phyloP scores from a whole-genome alignment of 2,329 filamentous ascomycete genomes.

The Plectosphaerella plurivora region DNA sequence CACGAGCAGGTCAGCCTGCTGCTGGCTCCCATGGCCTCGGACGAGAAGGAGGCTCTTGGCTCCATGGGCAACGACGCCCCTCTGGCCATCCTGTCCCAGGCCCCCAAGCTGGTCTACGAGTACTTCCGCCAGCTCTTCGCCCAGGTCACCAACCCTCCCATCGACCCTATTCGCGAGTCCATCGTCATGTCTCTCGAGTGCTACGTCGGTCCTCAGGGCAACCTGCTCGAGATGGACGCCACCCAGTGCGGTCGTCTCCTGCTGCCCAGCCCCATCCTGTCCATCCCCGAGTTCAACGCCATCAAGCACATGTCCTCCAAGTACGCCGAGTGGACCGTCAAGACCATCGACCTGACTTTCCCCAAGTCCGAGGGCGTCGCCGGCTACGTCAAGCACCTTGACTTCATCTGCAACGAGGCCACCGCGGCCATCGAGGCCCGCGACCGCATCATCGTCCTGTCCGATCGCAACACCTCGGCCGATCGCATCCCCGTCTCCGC shows the following conservation, averaged over 20 bases:
- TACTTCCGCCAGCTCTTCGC: slow-evolving; percentile 98
- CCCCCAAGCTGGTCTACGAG: slow-evolving; percentile 84
- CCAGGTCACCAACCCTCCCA: slow-evolving; percentile 95
- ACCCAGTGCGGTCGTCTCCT: slow-evolving; percentile 83
- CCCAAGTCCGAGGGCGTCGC: slow-evolving; percentile 76
- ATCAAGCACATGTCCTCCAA: slow-evolving; percentile 71
- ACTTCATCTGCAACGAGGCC: slow-evolving; percentile 80
- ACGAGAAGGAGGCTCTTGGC: slow-evolving; percentile 93
- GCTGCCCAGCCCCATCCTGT: slow-evolving; percentile 83
- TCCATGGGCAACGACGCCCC: slow-evolving; percentile 98
- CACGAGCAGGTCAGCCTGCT: slow-evolving; percentile 92
- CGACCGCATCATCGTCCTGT: slow-evolving; percentile 83
- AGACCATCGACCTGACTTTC: slow-evolving; percentile 89
- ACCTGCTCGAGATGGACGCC: slow-evolving; percentile 88
- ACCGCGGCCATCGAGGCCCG: slow-evolving; percentile 78
- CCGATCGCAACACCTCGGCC: slow-evolving; percentile 78
- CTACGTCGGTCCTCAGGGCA: slow-evolving; percentile 93
- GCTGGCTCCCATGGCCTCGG: slow-evolving; percentile 90
- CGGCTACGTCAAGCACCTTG: slow-evolving; percentile 83
- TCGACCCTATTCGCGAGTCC: slow-evolving; percentile 93
- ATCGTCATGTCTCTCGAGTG: slow-evolving; percentile 98
- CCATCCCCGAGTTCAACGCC: slow-evolving; percentile 86
- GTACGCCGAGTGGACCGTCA: slow-evolving; percentile 79
- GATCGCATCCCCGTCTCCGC: slow-evolving; percentile 83
- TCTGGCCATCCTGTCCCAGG: slow-evolving; percentile 83